phyloP scores from a whole-genome alignment of 805 yeast species.

The Candida michaelii region DNA sequence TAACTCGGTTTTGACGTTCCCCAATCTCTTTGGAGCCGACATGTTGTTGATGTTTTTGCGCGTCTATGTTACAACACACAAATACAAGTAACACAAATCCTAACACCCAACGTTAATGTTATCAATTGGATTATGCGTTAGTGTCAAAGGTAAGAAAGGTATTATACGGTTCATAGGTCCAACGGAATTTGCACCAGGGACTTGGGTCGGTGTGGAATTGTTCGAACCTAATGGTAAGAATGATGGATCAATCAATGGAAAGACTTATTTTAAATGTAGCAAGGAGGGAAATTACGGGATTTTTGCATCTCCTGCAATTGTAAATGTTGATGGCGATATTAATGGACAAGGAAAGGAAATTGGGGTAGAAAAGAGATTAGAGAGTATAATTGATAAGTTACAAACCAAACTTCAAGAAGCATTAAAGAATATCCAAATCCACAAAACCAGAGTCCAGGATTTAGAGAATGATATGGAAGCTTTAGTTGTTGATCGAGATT shows the following conservation, averaged over 20 bases:
- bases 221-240: constrained; percentile 45
- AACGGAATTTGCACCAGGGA: constrained; percentile 59
- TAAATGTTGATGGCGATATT: not conserved
- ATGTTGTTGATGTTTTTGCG: constrained; percentile 1
- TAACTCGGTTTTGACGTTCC: constrained; percentile 51
- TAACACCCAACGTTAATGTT: no score
- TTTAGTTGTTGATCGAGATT: constrained; percentile 45
- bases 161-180: constrained; percentile 49
- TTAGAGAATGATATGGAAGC: constrained; percentile 24
- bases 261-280: constrained; percentile 41
- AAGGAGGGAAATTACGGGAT: constrained; percentile 41
- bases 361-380: not conserved
- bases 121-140: constrained; percentile 31
- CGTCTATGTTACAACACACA: no score
- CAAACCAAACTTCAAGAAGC: constrained; percentile 45
- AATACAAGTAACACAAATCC: no score
- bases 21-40: constrained; percentile 3
- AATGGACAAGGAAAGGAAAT: not conserved
- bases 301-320: constrained; percentile 35
- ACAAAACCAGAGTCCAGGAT: constrained; percentile 18
- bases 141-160: constrained; percentile 43
- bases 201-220: constrained; percentile 53
- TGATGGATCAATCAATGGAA: constrained; percentile 47
- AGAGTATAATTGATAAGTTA: constrained; percentile 33
- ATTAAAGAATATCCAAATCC: constrained; percentile 22